A percentile compares a stretch with the other conserved stretches of the same genome.
phyloP scores from a whole-genome alignment of 805 yeast genomes.

The Teunomyces lycoperdinae region DNA sequence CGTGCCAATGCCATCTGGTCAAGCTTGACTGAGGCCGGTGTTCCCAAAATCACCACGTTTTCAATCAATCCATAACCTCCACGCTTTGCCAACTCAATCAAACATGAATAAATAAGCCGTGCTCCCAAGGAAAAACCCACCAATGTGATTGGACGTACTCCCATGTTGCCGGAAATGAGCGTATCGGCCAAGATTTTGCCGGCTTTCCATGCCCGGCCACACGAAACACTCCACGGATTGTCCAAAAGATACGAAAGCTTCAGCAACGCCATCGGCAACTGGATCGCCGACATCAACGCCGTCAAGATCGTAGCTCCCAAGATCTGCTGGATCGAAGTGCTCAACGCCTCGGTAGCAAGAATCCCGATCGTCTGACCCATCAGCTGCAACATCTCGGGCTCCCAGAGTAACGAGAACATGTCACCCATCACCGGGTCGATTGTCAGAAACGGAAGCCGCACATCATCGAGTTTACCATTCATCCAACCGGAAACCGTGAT shows the following conservation, averaged over 20 bases:
- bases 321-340: constrained; percentile 92
- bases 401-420: constrained; percentile 88
- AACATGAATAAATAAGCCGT: constrained; percentile 84
- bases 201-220: constrained; percentile 96
- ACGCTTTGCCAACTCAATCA: constrained; percentile 76
- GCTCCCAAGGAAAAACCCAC: constrained; percentile 95
- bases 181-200: constrained; percentile 92
- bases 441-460: constrained; percentile 91
- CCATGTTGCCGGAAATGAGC: constrained; percentile 78
- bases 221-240: constrained; percentile 96
- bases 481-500: constrained; percentile 97
- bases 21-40: constrained; percentile 75
- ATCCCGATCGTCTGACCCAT: constrained; percentile 96
- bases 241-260: constrained; percentile 87
- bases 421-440: constrained; percentile 99
- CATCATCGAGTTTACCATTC: constrained; percentile 93
- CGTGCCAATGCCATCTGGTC: constrained; percentile 79
- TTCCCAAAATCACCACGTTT: constrained; percentile 82
- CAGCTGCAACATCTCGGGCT: constrained; percentile 93
- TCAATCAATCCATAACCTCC: constrained; percentile 89
- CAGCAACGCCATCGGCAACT: constrained; percentile 86
- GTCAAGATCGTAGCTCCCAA: constrained; percentile 87
- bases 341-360: constrained; percentile 87
- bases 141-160: constrained; percentile 86
- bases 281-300: constrained; percentile 89